Percentiles rank a stretch among this genome's conserved stretches.
Evolutionary conservation across 2,329 filamentous ascomycete genomes (phyloP).

Genomic region (Colletotrichum filicis): DNA sequence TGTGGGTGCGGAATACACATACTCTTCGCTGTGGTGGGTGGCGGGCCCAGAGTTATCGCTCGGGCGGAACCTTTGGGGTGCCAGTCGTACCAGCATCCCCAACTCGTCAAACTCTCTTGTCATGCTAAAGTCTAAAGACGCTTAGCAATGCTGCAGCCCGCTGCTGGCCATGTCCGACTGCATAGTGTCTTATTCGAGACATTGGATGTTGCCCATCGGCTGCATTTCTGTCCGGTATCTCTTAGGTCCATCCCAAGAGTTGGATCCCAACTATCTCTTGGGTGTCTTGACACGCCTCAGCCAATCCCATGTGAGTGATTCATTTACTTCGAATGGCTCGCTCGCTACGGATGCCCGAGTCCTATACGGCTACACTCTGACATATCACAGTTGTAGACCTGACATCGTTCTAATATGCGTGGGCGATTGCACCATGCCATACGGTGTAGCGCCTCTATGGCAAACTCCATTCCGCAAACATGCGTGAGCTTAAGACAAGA

Average conservation of each 20-base stretch:
- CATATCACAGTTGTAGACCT: not conserved
- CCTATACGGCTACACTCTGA: not conserved
- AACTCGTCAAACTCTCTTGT: not conserved
- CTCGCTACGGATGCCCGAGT: not conserved
- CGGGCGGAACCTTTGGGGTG: not conserved
- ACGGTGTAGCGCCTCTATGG: too few relatives aligned
- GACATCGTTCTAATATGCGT: not conserved
- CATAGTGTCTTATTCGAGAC: not conserved
- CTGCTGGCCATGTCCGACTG: not conserved
- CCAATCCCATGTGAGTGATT: not conserved
- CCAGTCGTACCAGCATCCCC: not conserved
- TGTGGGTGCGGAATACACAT: too few relatives aligned
- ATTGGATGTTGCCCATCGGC: not conserved
- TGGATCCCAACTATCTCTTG: not conserved
- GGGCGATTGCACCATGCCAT: not conserved
- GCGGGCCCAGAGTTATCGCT: not conserved
- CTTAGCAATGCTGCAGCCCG: not conserved
- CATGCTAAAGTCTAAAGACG: not conserved
- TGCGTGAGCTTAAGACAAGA: not conserved
- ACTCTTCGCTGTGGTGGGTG: not conserved
- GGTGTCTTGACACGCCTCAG: not conserved
- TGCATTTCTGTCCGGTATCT: not conserved
- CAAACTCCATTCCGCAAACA: slow-evolving; percentile 6
- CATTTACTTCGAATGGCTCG: not conserved
- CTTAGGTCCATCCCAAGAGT: not conserved